A percentile compares a stretch with the other conserved stretches of the same genome.
phyloP scores from a whole-genome alignment of 495 filamentous ascomycete species.

The Aspergillus mulundensis region DNA sequence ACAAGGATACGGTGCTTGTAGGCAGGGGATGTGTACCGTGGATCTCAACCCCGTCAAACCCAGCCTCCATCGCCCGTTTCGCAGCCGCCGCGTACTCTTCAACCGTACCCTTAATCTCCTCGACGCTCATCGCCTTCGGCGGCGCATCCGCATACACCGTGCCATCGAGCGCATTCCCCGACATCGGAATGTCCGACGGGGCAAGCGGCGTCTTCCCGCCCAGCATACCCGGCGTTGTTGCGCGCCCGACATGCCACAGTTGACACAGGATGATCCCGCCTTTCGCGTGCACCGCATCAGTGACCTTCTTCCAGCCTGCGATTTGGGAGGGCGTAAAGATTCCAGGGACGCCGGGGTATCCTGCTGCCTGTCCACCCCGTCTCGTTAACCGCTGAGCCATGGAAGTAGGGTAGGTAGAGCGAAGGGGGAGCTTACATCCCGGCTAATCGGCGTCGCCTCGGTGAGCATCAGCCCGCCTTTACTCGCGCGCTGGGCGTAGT shows the following conservation, averaged over 20 bases:
- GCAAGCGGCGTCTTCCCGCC: slow-evolving; percentile 20
- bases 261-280: slow-evolving; percentile 50
- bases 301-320: slow-evolving; percentile 47
- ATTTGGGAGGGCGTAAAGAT: slow-evolving; percentile 44
- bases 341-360: slow-evolving; percentile 44
- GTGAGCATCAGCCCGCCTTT: slow-evolving; percentile 46
- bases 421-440: slow-evolving; percentile 1
- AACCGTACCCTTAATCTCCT: slow-evolving; percentile 40
- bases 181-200: slow-evolving; percentile 25
- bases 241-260: slow-evolving; percentile 50
- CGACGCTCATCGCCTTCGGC: slow-evolving; percentile 38
- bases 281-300: slow-evolving; percentile 49
- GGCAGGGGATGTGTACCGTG: slow-evolving; percentile 29
- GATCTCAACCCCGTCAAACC: slow-evolving; percentile 56
- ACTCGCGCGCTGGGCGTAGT: slow-evolving; percentile 49
- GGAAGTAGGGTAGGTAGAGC: neutral
- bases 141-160: slow-evolving; percentile 28
- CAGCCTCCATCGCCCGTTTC: slow-evolving; percentile 56
- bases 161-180: slow-evolving; percentile 25
- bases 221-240: slow-evolving; percentile 34
- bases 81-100: slow-evolving; percentile 54
- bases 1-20: no score
- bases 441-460: slow-evolving; percentile 41
- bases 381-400: neutral
- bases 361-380: slow-evolving; percentile 22